Evolutionary conservation across 306 rosid genomes (phyloP), one percentile per base, ranked within the genome.

Genomic region (Inga laurina): DNA sequence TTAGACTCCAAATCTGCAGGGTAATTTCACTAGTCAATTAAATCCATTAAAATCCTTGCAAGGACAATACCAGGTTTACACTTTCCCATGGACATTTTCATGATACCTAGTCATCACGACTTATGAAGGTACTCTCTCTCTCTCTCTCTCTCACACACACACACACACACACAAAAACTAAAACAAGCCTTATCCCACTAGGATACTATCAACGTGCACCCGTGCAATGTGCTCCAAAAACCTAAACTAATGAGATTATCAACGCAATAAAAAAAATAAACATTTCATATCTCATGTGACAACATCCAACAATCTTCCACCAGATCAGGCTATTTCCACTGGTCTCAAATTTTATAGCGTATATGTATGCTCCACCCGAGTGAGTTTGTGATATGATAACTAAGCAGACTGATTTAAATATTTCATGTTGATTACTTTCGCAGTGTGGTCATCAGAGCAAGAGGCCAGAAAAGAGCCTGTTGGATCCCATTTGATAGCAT

Each of bases 401-500:
- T 59, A 74, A 81, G 39, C 51, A 22, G 43, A 81, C 34, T 54
- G 21, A 67, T 76, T 51, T 21, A 67, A 59, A 73, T 68, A 73
- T 54, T 76, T 56, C 22, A 10, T 44, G 66, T 52, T 61, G 59
- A 72, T 85, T 81, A 90, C 94, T 86, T 89, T 91, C 41, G 92
- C 92, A 34, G 94, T 91, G 75, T 62, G 84, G 85, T 91, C 94
- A 37, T 91, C 92, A 0, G 94, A 91, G 85, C 94, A 91, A 41
- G 94, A 91, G 74, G 94, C 94, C 92, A 91, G 84, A 43, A 91
- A 79, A 41, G 82, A 75, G 65, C 94, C 94, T 7, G 91, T 84
- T 34, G 94, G 94, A 86, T 91, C 94, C 94, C 94, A 89, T 82
- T 91, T 91, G 39, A 91, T 88, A 59, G 91, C 91, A 86, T 91